A percentile compares a stretch with the other conserved stretches of the same genome.
Conservation (phyloP, 2,329 filamentous ascomycete genomes). For the Emydomyces testavorans region DNA sequence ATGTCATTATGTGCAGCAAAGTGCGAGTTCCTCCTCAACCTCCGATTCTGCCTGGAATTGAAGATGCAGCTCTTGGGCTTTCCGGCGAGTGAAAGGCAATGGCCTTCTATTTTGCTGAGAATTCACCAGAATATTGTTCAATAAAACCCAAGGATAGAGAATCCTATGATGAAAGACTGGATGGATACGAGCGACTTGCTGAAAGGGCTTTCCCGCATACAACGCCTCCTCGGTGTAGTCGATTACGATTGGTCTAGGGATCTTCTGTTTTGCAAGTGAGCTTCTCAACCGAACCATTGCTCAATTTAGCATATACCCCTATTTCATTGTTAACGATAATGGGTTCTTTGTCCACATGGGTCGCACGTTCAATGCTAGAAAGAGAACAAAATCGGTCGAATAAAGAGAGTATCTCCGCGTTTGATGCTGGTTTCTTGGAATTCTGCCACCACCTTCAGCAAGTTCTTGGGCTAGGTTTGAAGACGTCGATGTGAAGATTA, state of each 20-base stretch:
- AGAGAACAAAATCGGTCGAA: constrained; percentile 33
- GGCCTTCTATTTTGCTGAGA: constrained; percentile 9
- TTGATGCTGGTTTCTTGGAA: constrained; percentile 37
- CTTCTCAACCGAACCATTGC: constrained; percentile 9
- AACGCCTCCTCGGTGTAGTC: constrained; percentile 41
- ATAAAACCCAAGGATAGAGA: not conserved
- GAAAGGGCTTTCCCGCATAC: constrained; percentile 51
- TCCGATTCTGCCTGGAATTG: constrained; percentile 15
- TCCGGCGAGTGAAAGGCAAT: not conserved
- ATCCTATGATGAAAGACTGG: constrained; percentile 34
- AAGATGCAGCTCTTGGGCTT: constrained; percentile 15
- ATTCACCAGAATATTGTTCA: constrained; percentile 16
- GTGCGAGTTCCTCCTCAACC: constrained; percentile 27
- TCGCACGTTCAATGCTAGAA: constrained; percentile 23
- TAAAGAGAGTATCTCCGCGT: constrained; percentile 44
- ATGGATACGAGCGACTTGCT: constrained; percentile 47
- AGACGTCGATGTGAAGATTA: constrained; percentile 31
- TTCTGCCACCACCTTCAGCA: constrained; percentile 31
- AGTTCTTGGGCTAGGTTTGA: constrained; percentile 32
- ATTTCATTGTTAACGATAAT: not conserved
- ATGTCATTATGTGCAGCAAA: constrained; percentile 69
- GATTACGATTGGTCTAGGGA: constrained; percentile 38
- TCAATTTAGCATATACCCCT: constrained; percentile 16
- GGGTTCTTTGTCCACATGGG: not conserved
- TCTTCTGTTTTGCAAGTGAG: constrained; percentile 11